A percentile compares a stretch with the other conserved stretches of the same genome.
Evolutionary conservation across 2,329 filamentous ascomycete species (phyloP).

Genomic region (Claviceps sp.): DNA sequence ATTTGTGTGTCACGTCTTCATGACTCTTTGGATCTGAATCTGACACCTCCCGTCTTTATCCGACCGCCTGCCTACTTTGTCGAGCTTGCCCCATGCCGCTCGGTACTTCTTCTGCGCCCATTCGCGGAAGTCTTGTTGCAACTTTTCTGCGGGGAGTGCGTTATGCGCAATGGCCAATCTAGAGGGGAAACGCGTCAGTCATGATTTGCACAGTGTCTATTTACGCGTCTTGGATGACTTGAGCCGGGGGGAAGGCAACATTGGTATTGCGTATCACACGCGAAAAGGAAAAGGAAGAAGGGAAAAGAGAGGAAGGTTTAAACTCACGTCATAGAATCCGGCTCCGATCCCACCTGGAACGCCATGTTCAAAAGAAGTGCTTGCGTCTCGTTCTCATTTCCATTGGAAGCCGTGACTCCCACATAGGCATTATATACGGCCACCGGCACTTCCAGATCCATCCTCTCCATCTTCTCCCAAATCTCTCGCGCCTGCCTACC

Average conservation of each 20-base stretch:
- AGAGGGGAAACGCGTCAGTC: background rate
- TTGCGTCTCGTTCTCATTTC: constrained; percentile 54
- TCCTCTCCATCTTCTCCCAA: constrained; percentile 55
- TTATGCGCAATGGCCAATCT: constrained; percentile 70
- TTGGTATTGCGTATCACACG: no score
- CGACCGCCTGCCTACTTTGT: constrained; percentile 34
- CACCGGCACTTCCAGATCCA: constrained; percentile 68
- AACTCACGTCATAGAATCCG: constrained; percentile 60
- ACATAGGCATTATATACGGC: constrained; percentile 65
- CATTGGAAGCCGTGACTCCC: constrained; percentile 61
- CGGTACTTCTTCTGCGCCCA: constrained; percentile 63
- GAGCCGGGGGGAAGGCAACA: no score
- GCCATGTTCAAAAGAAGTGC: constrained; percentile 54
- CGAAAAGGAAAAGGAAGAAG: background rate
- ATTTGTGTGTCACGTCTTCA: constrained; percentile 28
- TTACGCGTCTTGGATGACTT: no score
- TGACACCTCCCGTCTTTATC: constrained; percentile 31
- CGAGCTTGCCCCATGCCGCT: constrained; percentile 53
- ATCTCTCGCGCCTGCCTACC: constrained; percentile 50
- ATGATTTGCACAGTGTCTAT: no score
- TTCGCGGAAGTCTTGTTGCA: constrained; percentile 56
- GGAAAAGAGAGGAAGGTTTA: background rate
- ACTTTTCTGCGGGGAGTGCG: constrained; percentile 48
- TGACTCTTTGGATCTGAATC: constrained; percentile 35
- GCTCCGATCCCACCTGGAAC: constrained; percentile 49